Evolutionary conservation across 345 rosid genomes (phyloP), one percentile per base, ranked within the genome.

Genomic region (Linum usitatissimum): DNA sequence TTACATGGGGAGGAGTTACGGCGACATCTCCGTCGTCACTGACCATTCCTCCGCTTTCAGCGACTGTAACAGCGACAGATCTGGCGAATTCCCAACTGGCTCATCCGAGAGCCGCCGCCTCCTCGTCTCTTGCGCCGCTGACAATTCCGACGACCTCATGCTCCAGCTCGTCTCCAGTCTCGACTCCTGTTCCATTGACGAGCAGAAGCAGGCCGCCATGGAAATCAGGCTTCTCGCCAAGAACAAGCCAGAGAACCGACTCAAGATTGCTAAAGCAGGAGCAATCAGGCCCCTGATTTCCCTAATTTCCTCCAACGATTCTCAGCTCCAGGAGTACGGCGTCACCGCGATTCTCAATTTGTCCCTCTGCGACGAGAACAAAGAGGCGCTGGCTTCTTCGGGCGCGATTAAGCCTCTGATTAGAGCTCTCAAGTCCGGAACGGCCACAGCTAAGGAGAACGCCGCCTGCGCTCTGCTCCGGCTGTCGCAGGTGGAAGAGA

Each of bases 201-300:
- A 84, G 67, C 91, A 82, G 71, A 90, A 86, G 77, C 95, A 84
- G 55, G 97, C 99, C n/a, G 99, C 94, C 19, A 77, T 93, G 95
- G 99, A 93, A 81, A 77, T 90, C 70, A 75, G 97, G 55, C 88
- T 93, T 39, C 80, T 90, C 62, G 88, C 99, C 34, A 93, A 90
- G 82, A 84, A 93, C 81, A 90, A 86, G 54, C 72, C 90, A 0
- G 96, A 90, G 75, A 83, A 87, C 48, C 97, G 99, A 62, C 62
- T 84, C 70, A 83, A 80, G 71, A 90, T 93, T 64, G 99, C 92
- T 1, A 76, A 73, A 53, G 84, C 91, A 2, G 99, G 99, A 2
- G 97, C 99, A 53, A 71, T 93, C 58, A 84, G 75, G 80, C 97
- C 99, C 3, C 64, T 93, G 57, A 60, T 93, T 63, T 71, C 85